Base-by-base conservation (phyloP, 192 early-diverging fungal species). In the Oehlia diaphana region DNA sequence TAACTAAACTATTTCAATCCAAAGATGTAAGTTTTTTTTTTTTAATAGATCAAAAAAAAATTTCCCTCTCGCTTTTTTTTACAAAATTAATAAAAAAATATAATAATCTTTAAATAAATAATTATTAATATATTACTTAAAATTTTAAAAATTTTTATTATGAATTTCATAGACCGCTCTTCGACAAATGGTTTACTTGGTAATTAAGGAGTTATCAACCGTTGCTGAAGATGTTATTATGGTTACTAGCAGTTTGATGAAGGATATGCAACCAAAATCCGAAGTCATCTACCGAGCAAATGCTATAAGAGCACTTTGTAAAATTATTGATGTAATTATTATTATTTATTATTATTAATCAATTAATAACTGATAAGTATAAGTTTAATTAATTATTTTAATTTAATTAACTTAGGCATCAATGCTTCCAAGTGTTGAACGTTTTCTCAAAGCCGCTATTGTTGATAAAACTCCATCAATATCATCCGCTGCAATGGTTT, bases 151-250 rank as follows among this genome's bases (percentile, higher is more conserved):
- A 26, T 42, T 58, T 58, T 58, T 58, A 58, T 21, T 58, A n/a
- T 70, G 33, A 42, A 44, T n/a, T 8, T 21, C 4, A 16, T 87
- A 95, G 94, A 94, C 94, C 78, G 89, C 95, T 26, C 84, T 99
- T 81, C 93, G 98, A 64, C 97, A 99, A 88, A 96, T 97, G 93
- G 93, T 98, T 70, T 98, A 98, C 78, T 87, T 99, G 76, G 92
- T 95, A 39, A 99, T 99, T 87, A 98, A 98, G 84, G 97, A 99
- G 84, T 89, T 99, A 23, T 92, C 96, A 72, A 91, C 87, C 31
- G 91, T 96, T 74, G 96, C 97, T 31, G 95, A 98, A 83, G 95
- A 99, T 89, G 95, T 97, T 19, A 96, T 98, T 80, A 97, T 99
- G 95, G 96, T 97, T 62, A 99, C 96, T 13, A 93, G 94, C 77